Percentiles rank a stretch among this genome's conserved stretches.
phyloP scores from a whole-genome alignment of 148 eudicot species.

The Dianthus caryophyllus region DNA sequence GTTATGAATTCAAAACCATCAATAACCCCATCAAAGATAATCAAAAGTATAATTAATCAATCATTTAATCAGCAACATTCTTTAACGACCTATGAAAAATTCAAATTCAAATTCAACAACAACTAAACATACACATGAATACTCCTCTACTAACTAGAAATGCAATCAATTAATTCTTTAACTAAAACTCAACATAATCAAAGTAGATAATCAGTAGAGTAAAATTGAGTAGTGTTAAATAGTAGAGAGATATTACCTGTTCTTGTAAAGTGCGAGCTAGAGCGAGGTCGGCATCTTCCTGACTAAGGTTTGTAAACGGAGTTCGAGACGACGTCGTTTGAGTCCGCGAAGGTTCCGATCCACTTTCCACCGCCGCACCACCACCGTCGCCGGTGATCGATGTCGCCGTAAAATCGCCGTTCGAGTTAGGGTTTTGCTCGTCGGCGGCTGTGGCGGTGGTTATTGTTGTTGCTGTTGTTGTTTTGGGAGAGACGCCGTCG shows the following conservation, averaged over 20 bases:
- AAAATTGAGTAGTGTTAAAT: too few species aligned
- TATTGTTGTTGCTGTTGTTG: slow-evolving; percentile 5
- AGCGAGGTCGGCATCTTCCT: slow-evolving; percentile 95
- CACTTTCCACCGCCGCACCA: slow-evolving; percentile 9
- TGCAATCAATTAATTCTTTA: neutral
- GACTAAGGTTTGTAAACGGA: slow-evolving; percentile 81
- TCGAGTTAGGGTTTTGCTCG: slow-evolving; percentile 5
- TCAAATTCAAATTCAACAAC: neutral
- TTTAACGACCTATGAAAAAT: too few species aligned
- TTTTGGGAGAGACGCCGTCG: slow-evolving; percentile 29
- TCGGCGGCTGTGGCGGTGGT: neutral
- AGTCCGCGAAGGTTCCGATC: slow-evolving; percentile 3
- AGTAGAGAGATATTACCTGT: slow-evolving; percentile 47
- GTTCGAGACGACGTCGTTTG: slow-evolving; percentile 39
- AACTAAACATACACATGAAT: neutral
- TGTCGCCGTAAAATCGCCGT: slow-evolving; percentile 1
- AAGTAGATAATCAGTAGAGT: neutral
- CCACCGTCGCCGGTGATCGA: slow-evolving; percentile 14
- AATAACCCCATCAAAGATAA: neutral
- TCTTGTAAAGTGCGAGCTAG: slow-evolving; percentile 94
- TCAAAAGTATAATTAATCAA: too few species aligned
- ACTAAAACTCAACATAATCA: neutral
- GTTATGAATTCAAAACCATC: neutral
- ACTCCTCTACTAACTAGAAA: neutral
- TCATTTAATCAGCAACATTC: too few species aligned